phyloP scores from a whole-genome alignment of 176 grass and related monocot genomes.

The Canna indica region DNA sequence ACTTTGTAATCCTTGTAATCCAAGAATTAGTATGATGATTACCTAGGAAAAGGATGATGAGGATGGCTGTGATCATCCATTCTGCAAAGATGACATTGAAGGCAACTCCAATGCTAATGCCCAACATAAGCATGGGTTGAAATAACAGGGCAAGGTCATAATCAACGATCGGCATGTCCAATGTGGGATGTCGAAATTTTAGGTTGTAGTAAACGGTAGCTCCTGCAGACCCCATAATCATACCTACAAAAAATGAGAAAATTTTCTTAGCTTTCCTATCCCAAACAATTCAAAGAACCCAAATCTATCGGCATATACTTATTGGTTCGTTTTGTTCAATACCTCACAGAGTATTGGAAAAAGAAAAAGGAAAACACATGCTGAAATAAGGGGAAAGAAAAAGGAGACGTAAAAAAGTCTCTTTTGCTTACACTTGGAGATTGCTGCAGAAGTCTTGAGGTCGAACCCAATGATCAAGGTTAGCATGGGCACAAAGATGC shows the following conservation, averaged over 20 bases:
- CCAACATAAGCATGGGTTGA: constrained; percentile 9
- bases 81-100: constrained; percentile 14
- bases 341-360: background rate
- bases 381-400: background rate
- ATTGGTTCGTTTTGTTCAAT: background rate
- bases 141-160: constrained; percentile 10
- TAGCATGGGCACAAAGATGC: constrained; percentile 17
- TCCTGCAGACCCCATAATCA: constrained; percentile 8
- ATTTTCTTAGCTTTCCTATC: background rate
- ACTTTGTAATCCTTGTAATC: background rate
- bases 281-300: background rate
- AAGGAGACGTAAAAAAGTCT: background rate
- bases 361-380: background rate
- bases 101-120: constrained; percentile 11
- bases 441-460: constrained; percentile 11
- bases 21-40: background rate
- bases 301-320: no score
- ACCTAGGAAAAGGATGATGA: constrained; percentile 10
- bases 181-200: constrained; percentile 1
- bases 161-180: background rate
- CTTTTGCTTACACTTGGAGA: constrained; percentile 7
- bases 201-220: constrained; percentile 3
- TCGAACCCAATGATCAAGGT: constrained; percentile 9
- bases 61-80: constrained; percentile 3
- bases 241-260: background rate